Evolutionary conservation across 2,329 filamentous ascomycete species (phyloP).

Genomic region (Fusarium oligoseptatum): DNA sequence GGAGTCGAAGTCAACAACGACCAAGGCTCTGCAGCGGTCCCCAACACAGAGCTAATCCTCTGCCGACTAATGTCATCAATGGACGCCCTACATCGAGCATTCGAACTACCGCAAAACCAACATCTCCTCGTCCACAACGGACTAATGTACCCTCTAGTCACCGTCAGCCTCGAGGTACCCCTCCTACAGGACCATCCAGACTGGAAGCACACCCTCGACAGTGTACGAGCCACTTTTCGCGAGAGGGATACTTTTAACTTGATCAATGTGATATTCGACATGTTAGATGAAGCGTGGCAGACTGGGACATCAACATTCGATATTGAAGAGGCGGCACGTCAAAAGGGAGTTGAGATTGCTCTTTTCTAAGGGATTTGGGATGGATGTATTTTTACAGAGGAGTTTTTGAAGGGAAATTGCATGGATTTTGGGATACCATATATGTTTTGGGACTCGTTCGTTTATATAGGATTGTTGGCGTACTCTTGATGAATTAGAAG

Average conservation of each 20-base stretch:
- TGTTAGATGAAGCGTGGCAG: constrained; percentile 39
- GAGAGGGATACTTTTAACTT: constrained; percentile 30
- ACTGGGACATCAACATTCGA: constrained; percentile 38
- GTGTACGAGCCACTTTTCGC: constrained; percentile 24
- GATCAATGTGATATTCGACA: constrained; percentile 18
- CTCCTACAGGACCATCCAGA: constrained; percentile 26
- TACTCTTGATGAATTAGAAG: not conserved
- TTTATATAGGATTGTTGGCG: not conserved
- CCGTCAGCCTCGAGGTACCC: constrained; percentile 37
- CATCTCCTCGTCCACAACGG: constrained; percentile 40
- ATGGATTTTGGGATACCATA: not conserved
- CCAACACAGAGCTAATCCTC: constrained; percentile 35
- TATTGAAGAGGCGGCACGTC: constrained; percentile 27
- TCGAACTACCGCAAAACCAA: constrained; percentile 34
- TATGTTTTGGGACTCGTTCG: not conserved
- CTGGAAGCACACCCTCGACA: constrained; percentile 37
- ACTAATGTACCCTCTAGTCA: constrained; percentile 33
- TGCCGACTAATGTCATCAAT: constrained; percentile 41
- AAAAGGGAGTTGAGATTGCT: constrained; percentile 31
- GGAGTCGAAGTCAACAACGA: not conserved
- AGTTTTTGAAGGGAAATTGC: not conserved
- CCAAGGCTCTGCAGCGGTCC: not conserved
- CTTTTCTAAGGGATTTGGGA: constrained; percentile 24
- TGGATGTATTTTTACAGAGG: not conserved
- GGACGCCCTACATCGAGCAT: constrained; percentile 40